Base-by-base conservation (phyloP, 2,329 filamentous ascomycete species). In the Diaporthe amygdali region DNA sequence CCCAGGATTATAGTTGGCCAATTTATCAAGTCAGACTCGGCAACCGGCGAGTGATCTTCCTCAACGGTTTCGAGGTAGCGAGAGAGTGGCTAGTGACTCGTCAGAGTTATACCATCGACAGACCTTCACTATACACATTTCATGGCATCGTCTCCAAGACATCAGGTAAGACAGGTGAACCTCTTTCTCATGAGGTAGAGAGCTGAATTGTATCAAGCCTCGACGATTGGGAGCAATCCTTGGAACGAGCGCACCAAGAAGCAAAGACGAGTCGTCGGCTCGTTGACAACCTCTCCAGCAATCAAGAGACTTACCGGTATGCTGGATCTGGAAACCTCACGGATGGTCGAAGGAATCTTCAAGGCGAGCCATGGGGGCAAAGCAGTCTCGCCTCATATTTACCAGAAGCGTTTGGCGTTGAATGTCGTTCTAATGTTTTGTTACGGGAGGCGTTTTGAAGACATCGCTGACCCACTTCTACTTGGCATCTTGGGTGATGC, bases 241-340 rank as follows among this genome's bases (percentile, higher is more conserved):
- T 70, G 69, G 69, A 47, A 70, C 41, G 61, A 70, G n/a, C 37
- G 41, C 27, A 70, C 69, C 17, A 59, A 55, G 27, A 70, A 70
- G 30, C 61, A 70, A 44, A 47, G 69, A 5, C 69, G 69, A n/a
- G 51, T 70, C 17, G 69, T 70, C 15, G 69, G 69, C 41, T 67
- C 69, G 5, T 49, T 70, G 15, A 70, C 69, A 41, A 67, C 61
- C 4, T 37, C 59, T 10, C 61, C 69, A 9, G 59, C 69, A 5
- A 70, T 70, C 39, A 66, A 67, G 25, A 70, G 61, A 27, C 59
- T 70, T 25, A 25, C 22, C 17, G 34, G 34, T 27, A 39, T 70
- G 59, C 41, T 70, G 22, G 69, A 70, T 27, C 30, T 70, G 2
- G 69, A 70, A 32, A 70, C 61, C 4, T 67, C 34, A 9, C 27